Percentiles rank a stretch among this genome's conserved stretches.
These are phyloP conservation scores for Cryptococcus neoformans DNA, from an alignment of 1,284 basidiomycete genomes.

Conservation along the genomic window DNA sequence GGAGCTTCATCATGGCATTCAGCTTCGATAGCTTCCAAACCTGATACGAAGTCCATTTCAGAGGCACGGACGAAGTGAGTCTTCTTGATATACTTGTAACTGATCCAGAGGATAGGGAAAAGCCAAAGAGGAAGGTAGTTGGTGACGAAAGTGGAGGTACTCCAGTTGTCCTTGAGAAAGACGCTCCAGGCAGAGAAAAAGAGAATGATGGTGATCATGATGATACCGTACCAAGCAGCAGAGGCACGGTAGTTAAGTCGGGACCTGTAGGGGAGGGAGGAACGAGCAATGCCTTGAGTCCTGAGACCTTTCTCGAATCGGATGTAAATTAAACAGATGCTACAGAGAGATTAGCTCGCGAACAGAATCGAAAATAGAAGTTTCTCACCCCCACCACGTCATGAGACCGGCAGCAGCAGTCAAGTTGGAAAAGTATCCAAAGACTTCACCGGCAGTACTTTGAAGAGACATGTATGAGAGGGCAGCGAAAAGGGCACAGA, in stretches of 20 bases:
- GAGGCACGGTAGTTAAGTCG: constrained; percentile 30
- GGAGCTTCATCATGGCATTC: constrained; percentile 33
- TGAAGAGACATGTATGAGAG: constrained; percentile 60
- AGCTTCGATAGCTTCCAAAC: constrained; percentile 36
- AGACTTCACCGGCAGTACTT: constrained; percentile 62
- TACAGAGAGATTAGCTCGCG: background rate
- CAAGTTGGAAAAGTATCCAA: constrained; percentile 74
- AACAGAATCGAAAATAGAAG: background rate
- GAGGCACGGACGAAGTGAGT: constrained; percentile 21
- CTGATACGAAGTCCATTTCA: constrained; percentile 34
- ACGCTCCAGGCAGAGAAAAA: constrained; percentile 52
- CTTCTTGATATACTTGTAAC: constrained; percentile 35
- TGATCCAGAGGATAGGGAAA: constrained; percentile 71
- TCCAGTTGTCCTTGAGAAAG: constrained; percentile 56
- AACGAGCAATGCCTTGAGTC: constrained; percentile 61
- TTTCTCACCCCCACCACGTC: constrained; percentile 64
- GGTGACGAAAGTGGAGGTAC: constrained; percentile 29
- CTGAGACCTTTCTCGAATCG: constrained; percentile 73
- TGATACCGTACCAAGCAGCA: constrained; percentile 45
- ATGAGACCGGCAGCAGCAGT: constrained; percentile 54
- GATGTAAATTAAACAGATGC: constrained; percentile 70
- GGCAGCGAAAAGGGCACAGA: constrained; percentile 62
- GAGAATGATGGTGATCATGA: constrained; percentile 36
- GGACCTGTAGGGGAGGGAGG: constrained; percentile 61
- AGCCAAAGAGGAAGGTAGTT: constrained; percentile 61